Evolutionary conservation across 1,284 basidiomycete species (phyloP).

Genomic region (Trichosporon inkin): DNA sequence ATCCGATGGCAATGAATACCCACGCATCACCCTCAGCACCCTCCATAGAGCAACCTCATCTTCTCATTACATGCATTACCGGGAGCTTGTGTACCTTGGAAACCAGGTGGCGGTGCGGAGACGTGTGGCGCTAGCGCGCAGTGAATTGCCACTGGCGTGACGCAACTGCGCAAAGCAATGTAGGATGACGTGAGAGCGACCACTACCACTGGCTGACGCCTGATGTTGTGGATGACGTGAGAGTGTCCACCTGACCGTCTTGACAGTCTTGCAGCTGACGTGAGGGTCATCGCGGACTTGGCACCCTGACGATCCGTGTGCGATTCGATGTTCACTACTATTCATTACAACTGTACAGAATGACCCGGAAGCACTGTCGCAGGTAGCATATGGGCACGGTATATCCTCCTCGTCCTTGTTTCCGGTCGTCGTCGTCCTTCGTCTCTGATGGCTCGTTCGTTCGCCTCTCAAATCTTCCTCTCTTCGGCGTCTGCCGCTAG

Average conservation of each 20-base stretch:
- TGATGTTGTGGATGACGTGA: too few species aligned
- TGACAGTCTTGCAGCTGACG: too few species aligned
- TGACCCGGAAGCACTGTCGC: neutral
- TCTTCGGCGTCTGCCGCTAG: too few species aligned
- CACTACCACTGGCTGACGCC: too few species aligned
- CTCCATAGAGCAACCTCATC: conserved; percentile 4
- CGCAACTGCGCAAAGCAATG: too few species aligned
- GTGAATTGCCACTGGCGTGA: too few species aligned
- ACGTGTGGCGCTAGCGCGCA: too few species aligned
- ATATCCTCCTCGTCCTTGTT: neutral
- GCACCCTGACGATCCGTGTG: neutral
- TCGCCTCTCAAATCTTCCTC: neutral
- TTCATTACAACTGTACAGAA: conserved; percentile 8
- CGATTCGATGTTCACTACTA: neutral
- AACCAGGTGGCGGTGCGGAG: neutral
- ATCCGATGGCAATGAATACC: conserved; percentile 44
- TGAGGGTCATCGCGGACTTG: too few species aligned
- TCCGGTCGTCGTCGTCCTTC: too few species aligned
- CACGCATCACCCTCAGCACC: neutral
- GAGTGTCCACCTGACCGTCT: too few species aligned
- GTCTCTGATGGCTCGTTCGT: too few species aligned
- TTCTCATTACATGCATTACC: conserved; percentile 8
- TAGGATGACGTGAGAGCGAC: too few species aligned
- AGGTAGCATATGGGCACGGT: neutral
- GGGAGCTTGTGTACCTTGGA: conserved; percentile 5